Percentiles rank a stretch among this genome's conserved stretches.
These are phyloP conservation scores for Alternaria hordeiaustralica DNA, from an alignment of 2,329 filamentous ascomycete species.

Conservation along the genomic window DNA sequence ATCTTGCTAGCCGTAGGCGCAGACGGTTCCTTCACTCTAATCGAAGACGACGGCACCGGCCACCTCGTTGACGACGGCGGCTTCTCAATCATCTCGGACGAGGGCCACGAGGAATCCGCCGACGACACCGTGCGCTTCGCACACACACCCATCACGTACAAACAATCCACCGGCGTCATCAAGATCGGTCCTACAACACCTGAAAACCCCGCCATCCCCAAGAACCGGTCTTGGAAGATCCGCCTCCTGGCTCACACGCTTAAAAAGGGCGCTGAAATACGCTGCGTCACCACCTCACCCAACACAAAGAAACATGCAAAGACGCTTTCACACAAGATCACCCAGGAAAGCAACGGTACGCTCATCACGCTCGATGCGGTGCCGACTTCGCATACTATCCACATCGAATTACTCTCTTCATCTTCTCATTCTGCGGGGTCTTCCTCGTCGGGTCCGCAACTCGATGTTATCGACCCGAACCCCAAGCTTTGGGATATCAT, in stretches of 20 bases:
- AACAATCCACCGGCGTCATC: constrained; percentile 44
- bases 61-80: constrained; percentile 45
- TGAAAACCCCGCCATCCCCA: constrained; percentile 34
- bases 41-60: constrained; percentile 56
- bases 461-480: constrained; percentile 43
- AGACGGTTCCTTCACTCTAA: constrained; percentile 57
- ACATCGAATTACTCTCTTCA: constrained; percentile 34
- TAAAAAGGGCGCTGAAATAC: constrained; percentile 18
- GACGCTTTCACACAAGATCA: constrained; percentile 20
- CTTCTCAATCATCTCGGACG: constrained; percentile 53
- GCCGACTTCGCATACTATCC: constrained; percentile 28
- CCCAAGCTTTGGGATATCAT: constrained; percentile 38
- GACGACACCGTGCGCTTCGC: constrained; percentile 39
- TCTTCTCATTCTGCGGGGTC: constrained; percentile 32
- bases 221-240: constrained; percentile 40
- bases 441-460: constrained; percentile 27
- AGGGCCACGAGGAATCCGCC: constrained; percentile 24
- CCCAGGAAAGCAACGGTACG: constrained; percentile 32
- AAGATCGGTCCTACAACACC: constrained; percentile 44
- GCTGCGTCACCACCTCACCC: constrained; percentile 31
- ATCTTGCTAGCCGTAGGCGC: constrained; percentile 55
- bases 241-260: constrained; percentile 41
- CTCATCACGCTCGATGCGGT: constrained; percentile 32
- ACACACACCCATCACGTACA: constrained; percentile 47
- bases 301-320: constrained; percentile 36